Base-by-base conservation (phyloP, 805 yeast genomes). In the Candida ortonii region DNA sequence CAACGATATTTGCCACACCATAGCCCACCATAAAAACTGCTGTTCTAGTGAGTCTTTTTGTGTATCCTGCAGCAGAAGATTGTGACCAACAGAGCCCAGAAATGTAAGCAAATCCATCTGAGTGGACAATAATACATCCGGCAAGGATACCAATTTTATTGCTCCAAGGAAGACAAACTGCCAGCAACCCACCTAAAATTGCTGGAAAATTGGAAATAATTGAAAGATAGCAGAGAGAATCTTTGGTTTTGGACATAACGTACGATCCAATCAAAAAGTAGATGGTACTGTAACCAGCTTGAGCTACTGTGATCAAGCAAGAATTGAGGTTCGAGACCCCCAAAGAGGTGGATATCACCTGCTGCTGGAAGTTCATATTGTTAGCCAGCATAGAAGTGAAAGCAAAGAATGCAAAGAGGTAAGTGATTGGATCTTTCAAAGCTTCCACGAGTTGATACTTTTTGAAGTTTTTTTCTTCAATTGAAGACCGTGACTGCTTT, bases 251-350 rank as follows among this genome's bases (percentile, higher is more conserved):
- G n/a, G n/a, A n/a, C n/a, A n/a, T n/a, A n/a, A 11, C 22, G 6
- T 21, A 16, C 2, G 33, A 22, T 0, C 70, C 65, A 26, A 67
- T 35, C 4, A 70, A 39, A 42, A 66, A 55, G 40, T 63, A 63
- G 13, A 65, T 30, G 3, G 63, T 65, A 5, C 71, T 67, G 45
- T 63, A 73, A 2, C 76, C 76, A 44, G 74, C 71, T 23, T 70
- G 57, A 0, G 78, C 80, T 25, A 70, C 78, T 6, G 74, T 63
- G 6, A 73, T 76, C 25, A 74, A 57, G 0, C 78, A 72, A 0
- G 79, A 38, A 64, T 65, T 43, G 71, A 54, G 38, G 58, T 66
- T 13, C 63, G 52, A 19, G 64, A 56, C 18, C 20, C 67, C 66
- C 50, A 76, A 61, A 34, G 61, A 64, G 22, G 57, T 63, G 38